Conservation (phyloP, 2,329 filamentous ascomycete species). For the Sodiomyces alkalinus region DNA sequence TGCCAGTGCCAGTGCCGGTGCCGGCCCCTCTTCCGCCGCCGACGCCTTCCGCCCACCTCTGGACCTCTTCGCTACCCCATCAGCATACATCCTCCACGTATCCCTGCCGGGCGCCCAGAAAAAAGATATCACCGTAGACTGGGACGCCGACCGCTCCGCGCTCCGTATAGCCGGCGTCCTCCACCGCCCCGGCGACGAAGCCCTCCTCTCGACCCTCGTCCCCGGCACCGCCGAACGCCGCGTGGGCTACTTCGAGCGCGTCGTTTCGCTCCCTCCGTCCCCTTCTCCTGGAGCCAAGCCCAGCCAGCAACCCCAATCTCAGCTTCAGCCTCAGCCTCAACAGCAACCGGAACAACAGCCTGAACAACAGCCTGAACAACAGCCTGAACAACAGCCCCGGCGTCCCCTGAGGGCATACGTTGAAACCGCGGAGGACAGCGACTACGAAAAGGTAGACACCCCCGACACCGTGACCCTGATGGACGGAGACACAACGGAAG, state of each 20-base stretch:
- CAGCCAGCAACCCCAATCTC: no score
- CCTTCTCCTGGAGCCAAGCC: no score
- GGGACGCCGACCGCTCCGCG: conserved; percentile 51
- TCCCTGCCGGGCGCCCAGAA: conserved; percentile 68
- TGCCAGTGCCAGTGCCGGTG: conserved; percentile 5
- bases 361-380: no score
- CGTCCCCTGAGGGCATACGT: not conserved
- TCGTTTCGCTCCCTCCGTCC: conserved; percentile 41
- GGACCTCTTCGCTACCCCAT: conserved; percentile 58
- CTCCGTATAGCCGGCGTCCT: conserved; percentile 59
- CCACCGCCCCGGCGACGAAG: conserved; percentile 56
- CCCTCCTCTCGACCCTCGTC: conserved; percentile 47
- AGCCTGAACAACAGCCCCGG: conserved; percentile 1
- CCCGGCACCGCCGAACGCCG: conserved; percentile 45
- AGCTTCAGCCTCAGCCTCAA: no score
- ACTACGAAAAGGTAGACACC: conserved; percentile 11
- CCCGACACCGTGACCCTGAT: no score
- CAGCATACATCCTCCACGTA: conserved; percentile 54
- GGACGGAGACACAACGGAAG: no score
- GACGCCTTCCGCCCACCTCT: conserved; percentile 47
- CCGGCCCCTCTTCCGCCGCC: conserved; percentile 9
- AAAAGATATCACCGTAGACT: conserved; percentile 62
- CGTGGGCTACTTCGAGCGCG: conserved; percentile 60
- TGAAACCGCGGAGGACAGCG: conserved; percentile 24
- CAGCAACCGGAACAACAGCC: no score